phyloP scores from a whole-genome alignment of 2,329 filamentous ascomycete genomes.

The Colletotrichum siamense region DNA sequence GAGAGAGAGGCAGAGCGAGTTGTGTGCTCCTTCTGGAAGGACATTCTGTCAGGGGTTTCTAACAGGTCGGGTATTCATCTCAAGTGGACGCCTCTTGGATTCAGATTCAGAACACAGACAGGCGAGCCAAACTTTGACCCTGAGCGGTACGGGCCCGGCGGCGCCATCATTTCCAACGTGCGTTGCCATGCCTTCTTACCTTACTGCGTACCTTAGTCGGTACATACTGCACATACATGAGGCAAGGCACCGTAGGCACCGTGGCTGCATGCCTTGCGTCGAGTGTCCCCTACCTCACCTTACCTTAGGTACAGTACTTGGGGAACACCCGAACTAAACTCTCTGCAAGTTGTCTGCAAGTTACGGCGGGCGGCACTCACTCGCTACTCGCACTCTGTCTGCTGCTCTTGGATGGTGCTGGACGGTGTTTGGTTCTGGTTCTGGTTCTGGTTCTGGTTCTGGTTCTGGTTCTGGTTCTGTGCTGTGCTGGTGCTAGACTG shows the following conservation, averaged over 20 bases:
- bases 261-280: background rate
- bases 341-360: background rate
- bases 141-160: constrained; percentile 8
- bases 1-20: background rate
- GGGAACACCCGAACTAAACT: background rate
- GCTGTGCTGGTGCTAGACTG: background rate
- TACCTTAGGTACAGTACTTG: background rate
- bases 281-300: background rate
- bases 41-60: background rate
- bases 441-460: too few species aligned
- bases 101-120: background rate
- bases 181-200: background rate
- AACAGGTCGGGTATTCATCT: background rate
- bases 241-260: background rate
- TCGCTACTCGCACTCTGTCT: background rate
- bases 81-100: background rate
- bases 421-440: background rate
- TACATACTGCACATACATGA: background rate
- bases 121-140: constrained; percentile 6
- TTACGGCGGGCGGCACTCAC: background rate
- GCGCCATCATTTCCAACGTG: background rate
- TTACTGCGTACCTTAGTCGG: background rate
- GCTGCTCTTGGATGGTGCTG: background rate
- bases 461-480: background rate
- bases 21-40: background rate